A percentile compares a stretch with the other conserved stretches of the same genome.
These are phyloP conservation scores for Hypomyces rosellus DNA, from an alignment of 2,329 filamentous ascomycete species.

Conservation along the genomic window DNA sequence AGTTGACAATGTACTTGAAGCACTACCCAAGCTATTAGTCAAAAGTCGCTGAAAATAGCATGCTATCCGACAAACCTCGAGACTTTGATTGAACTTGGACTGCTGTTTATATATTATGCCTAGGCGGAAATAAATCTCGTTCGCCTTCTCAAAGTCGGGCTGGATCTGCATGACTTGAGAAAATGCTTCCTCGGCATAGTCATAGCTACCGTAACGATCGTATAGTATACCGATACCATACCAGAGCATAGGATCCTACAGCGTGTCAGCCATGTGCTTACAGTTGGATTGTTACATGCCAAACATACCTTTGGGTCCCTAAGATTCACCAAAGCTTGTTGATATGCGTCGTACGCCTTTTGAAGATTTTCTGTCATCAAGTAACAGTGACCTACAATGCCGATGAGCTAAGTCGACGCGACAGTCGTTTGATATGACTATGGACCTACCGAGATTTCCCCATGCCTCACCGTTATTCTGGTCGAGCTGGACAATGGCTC, in stretches of 20 bases:
- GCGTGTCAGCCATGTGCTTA: conserved; percentile 10
- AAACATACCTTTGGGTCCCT: conserved; percentile 76
- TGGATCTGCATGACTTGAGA: conserved; percentile 99
- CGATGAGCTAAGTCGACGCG: conserved; percentile 13
- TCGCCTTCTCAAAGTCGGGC: conserved; percentile 95
- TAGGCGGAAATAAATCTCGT: conserved; percentile 96
- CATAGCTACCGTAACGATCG: conserved; percentile 89
- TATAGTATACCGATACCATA: conserved; percentile 98
- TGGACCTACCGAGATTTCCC: conserved; percentile 75
- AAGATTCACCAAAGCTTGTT: conserved; percentile 88
- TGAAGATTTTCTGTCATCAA: conserved; percentile 98
- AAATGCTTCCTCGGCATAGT: conserved; percentile 96
- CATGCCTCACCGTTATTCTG: conserved; percentile 87
- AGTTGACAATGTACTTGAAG: conserved; percentile 95
- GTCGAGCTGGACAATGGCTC: conserved; percentile 86
- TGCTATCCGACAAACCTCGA: conserved; percentile 61
- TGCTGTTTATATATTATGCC: conserved; percentile 99
- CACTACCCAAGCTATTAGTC: conserved; percentile 50
- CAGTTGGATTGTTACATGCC: background rate
- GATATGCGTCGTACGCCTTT: conserved; percentile 93
- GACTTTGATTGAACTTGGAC: conserved; percentile 83
- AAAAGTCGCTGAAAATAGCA: background rate
- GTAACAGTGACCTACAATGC: conserved; percentile 76
- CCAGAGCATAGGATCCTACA: conserved; percentile 90
- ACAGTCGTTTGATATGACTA: conserved; percentile 18